Base-by-base conservation (phyloP, 2,329 filamentous ascomycete genomes). In the Pseudophaeomoniella oleicola region DNA sequence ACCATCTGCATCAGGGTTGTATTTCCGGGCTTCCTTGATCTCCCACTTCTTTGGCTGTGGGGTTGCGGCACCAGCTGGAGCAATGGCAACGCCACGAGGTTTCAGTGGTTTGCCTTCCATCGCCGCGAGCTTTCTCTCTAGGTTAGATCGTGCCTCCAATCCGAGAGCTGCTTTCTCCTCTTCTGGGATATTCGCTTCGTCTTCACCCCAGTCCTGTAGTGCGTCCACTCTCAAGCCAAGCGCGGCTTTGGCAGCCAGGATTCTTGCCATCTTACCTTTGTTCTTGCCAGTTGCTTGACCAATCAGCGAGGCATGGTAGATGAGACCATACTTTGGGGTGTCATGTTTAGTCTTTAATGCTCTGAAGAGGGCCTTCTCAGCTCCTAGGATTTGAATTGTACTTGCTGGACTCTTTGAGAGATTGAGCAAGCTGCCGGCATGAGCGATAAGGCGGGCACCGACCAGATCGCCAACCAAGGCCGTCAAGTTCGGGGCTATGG, bases 281-380 rank as follows among this genome's bases (percentile, higher is more conserved):
- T 96, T 96, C 69, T 85, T 88, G 52, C 90, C 90, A 14, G 84
- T 93, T 18, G 90, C 90, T 66, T 98, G 90, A 32, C 90, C 92
- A 46, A 98, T 92, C 32, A 98, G 74, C 17, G 84, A 90, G 34
- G 83, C 81, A 62, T 93, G 82, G 65, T 90, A 92, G 57, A 92
- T 84, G 46, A 93, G 72, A 72, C 90, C 90, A 53, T 96, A 98
- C 64, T 96, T 98, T 55, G 90, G 90, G 29, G 90, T 98, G 55
- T 94, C 86, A 62, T 96, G 88, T 72, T 98, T 96, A 35, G 90
- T 98, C 75, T 98, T 98, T 45, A 98, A 71, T 14, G 90, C 90
- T 54, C 90, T 79, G 79, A 98, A 98, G 32, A 98, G 76, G 5
- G 90, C 90, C 72, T 98, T 98, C 68, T 98, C 90, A 42, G 90